These are phyloP conservation scores for Curvularia sp. DNA, from an alignment of 2,329 filamentous ascomycete genomes.

Conservation along the genomic window DNA sequence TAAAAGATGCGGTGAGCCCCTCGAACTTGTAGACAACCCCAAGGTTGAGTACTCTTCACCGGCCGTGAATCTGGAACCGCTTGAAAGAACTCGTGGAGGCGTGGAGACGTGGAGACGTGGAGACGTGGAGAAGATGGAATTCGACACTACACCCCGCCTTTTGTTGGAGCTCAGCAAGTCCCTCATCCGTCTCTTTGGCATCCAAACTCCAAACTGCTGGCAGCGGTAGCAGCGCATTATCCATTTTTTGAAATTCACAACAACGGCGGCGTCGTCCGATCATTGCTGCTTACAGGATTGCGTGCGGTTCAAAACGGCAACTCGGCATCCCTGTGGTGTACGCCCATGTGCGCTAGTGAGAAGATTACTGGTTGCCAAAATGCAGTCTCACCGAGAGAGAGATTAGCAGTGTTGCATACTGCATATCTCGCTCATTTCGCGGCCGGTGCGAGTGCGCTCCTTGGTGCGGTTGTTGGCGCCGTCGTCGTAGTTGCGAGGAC, in stretches of 20 bases:
- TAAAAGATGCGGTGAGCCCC: slow-evolving; percentile 8
- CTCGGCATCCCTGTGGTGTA: slow-evolving; percentile 8
- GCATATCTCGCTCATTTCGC: slow-evolving; percentile 3
- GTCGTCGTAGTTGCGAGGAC: neutral
- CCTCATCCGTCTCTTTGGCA: slow-evolving; percentile 14
- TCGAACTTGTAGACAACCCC: neutral
- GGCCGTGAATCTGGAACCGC: slow-evolving; percentile 2
- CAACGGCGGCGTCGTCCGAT: slow-evolving; percentile 4
- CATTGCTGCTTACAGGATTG: slow-evolving; percentile 12
- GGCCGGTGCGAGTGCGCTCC: neutral
- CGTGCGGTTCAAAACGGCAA: slow-evolving; percentile 9
- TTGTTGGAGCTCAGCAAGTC: neutral
- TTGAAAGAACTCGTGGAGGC: slow-evolving; percentile 16
- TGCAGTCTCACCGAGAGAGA: neutral
- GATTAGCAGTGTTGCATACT: slow-evolving; percentile 1
- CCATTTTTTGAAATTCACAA: slow-evolving; percentile 2
- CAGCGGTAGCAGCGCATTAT: slow-evolving; percentile 6
- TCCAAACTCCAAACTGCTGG: slow-evolving; percentile 1
- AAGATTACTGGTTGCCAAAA: slow-evolving; percentile 8
- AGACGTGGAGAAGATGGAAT: slow-evolving; percentile 13
- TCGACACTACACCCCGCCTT: slow-evolving; percentile 7
- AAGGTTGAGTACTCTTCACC: neutral
- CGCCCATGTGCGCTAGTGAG: slow-evolving; percentile 1
- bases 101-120: slow-evolving; percentile 17
- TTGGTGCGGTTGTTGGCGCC: neutral